A percentile compares a stretch with the other conserved stretches of the same genome.
Conservation (phyloP, 1,284 basidiomycete genomes). For the Pterulicium gracile region DNA sequence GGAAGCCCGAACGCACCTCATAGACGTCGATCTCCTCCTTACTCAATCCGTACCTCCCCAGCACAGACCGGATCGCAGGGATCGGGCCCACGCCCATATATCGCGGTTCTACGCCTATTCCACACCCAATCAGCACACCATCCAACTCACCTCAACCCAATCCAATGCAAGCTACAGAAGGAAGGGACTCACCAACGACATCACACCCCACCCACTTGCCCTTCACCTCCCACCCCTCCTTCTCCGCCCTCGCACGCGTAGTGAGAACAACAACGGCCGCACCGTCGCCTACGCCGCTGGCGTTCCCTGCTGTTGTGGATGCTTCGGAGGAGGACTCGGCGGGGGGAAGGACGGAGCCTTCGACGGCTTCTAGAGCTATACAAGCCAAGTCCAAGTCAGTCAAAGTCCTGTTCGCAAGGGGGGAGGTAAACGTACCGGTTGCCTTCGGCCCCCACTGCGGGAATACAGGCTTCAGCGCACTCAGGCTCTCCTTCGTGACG, state of each 20-base stretch:
- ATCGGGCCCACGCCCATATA: constrained; percentile 86
- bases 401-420: too few species aligned
- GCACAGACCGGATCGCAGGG: constrained; percentile 73
- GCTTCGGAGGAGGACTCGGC: constrained; percentile 17
- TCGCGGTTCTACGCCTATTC: constrained; percentile 68
- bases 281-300: constrained; percentile 92
- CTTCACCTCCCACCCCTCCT: constrained; percentile 77
- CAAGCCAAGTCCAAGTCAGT: too few species aligned
- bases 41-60: constrained; percentile 61
- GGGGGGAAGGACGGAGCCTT: neutral
- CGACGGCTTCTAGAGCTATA: neutral
- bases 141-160: too few species aligned
- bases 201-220: constrained; percentile 82
- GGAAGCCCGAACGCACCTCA: constrained; percentile 59
- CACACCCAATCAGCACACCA: constrained; percentile 17
- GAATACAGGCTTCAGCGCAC: constrained; percentile 63
- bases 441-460: constrained; percentile 60
- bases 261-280: constrained; percentile 87
- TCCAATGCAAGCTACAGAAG: constrained; percentile 5
- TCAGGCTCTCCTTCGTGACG: constrained; percentile 60
- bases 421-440: neutral
- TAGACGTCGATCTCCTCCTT: constrained; percentile 84
- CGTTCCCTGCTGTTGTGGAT: constrained; percentile 81
- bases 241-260: constrained; percentile 73
- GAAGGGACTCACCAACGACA: constrained; percentile 55